A percentile compares a stretch with the other conserved stretches of the same genome.
phyloP scores from a whole-genome alignment of 805 yeast genomes.

The Monosporozyma aerobia region DNA sequence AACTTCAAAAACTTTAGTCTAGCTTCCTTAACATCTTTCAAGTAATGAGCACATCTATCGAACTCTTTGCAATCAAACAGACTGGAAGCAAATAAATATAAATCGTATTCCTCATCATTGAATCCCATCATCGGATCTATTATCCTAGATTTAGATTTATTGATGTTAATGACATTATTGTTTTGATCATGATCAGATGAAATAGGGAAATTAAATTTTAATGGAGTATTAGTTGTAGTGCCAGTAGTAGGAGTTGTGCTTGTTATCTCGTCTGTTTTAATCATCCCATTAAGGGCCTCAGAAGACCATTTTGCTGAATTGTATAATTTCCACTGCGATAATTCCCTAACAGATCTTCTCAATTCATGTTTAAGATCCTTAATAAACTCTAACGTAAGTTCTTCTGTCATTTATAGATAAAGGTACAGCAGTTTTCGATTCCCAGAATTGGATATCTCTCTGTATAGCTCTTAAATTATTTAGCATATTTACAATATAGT shows the following conservation, averaged over 20 bases:
- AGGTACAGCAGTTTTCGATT: neutral
- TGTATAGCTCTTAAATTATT: neutral
- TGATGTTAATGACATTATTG: conserved; percentile 6
- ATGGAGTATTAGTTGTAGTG: conserved; percentile 18
- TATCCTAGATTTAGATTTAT: neutral
- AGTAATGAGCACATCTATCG: conserved; percentile 57
- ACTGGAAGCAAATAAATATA: conserved; percentile 52
- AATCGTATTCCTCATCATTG: conserved; percentile 33
- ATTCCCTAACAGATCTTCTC: conserved; percentile 34
- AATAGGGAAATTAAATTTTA: conserved; percentile 5
- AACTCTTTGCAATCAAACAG: conserved; percentile 80
- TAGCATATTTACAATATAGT: neutral
- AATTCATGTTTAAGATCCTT: conserved; percentile 1
- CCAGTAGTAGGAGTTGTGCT: neutral
- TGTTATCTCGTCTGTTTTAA: conserved; percentile 3
- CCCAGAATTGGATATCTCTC: neutral
- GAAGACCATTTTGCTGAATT: conserved; percentile 78
- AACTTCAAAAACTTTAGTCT: conserved; percentile 49
- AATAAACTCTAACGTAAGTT: conserved; percentile 10
- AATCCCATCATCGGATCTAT: conserved; percentile 8
- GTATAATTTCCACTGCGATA: conserved; percentile 50
- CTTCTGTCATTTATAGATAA: neutral
- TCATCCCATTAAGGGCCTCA: conserved; percentile 66
- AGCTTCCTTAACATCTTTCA: conserved; percentile 44
- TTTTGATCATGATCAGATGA: conserved; percentile 4